These are phyloP conservation scores for Ajuga chamaepitys DNA, from an alignment of 257 asterid species.

Conservation along the genomic window DNA sequence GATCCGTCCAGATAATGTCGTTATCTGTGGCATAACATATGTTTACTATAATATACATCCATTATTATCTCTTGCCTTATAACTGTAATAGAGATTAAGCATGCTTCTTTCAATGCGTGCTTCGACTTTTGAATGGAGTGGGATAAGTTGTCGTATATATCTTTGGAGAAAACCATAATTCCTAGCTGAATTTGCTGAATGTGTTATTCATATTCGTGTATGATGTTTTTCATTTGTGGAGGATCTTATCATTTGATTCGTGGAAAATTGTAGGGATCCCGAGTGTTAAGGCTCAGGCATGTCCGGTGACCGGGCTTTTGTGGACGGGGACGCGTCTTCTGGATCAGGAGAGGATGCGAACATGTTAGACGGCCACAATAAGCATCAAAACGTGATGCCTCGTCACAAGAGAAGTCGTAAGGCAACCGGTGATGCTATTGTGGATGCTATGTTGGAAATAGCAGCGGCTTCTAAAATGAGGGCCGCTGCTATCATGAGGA, in stretches of 20 bases:
- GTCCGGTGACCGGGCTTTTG: constrained; percentile 69
- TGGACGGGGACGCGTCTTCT: constrained; percentile 75
- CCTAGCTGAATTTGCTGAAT: not conserved
- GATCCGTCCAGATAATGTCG: not conserved
- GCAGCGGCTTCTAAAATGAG: constrained; percentile 95
- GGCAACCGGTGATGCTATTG: constrained; percentile 87
- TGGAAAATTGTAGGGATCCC: constrained; percentile 13
- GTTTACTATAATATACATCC: not conserved
- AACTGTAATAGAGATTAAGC: not conserved
- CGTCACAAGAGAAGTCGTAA: constrained; percentile 79
- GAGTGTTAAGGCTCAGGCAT: constrained; percentile 37
- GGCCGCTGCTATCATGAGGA: constrained; percentile 75
- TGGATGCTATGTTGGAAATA: constrained; percentile 92
- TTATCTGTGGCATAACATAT: not conserved
- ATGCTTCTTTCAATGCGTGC: not conserved
- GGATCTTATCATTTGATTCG: constrained; percentile 1
- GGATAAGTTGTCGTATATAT: not conserved
- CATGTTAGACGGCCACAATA: constrained; percentile 62
- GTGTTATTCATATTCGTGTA: not conserved
- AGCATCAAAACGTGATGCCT: constrained; percentile 40
- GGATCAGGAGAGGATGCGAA: constrained; percentile 83
- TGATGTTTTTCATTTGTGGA: constrained; percentile 10
- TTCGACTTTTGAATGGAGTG: constrained; percentile 7
- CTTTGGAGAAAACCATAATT: not conserved
- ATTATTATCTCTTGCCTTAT: not conserved